phyloP scores from a whole-genome alignment of 306 rosid genomes.

The Cucumis cinereus region DNA sequence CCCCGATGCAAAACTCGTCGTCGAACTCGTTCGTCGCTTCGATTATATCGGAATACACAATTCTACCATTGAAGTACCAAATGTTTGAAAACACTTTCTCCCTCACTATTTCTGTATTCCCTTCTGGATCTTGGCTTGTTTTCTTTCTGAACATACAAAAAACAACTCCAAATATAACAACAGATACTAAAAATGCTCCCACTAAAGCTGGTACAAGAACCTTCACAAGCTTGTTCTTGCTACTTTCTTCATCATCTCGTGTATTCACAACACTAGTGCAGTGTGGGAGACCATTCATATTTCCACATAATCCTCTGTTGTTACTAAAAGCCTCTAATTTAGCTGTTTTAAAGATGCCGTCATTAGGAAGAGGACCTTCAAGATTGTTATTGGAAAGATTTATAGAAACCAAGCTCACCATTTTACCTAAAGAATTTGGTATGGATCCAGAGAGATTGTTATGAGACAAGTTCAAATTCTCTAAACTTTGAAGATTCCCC shows the following conservation, averaged over 20 bases:
- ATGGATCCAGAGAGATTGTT: slow-evolving; percentile 35
- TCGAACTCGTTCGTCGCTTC: slow-evolving; percentile 29
- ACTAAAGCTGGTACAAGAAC: slow-evolving; percentile 21
- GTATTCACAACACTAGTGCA: slow-evolving; percentile 8
- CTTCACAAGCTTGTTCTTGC: slow-evolving; percentile 8
- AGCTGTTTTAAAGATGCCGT: slow-evolving; percentile 26
- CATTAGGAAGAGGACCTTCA: slow-evolving; percentile 29
- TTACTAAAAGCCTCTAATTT: slow-evolving; percentile 21
- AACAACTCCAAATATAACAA: slow-evolving; percentile 3
- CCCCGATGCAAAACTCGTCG: slow-evolving; percentile 24
- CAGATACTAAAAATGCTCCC: slow-evolving; percentile 9
- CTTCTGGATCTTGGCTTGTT: background rate
- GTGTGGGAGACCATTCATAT: slow-evolving; percentile 12
- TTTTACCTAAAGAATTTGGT: slow-evolving; percentile 17
- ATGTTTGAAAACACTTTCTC: slow-evolving; percentile 18
- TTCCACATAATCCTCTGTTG: slow-evolving; percentile 27
- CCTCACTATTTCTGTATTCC: background rate
- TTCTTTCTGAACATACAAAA: slow-evolving; percentile 8
- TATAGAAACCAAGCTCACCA: slow-evolving; percentile 29
- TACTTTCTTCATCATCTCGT: background rate
- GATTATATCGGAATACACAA: slow-evolving; percentile 27
- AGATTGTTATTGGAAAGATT: slow-evolving; percentile 37
- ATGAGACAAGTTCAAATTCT: slow-evolving; percentile 38
- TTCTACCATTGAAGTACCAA: slow-evolving; percentile 32
- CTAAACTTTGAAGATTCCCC: slow-evolving; percentile 24